These are phyloP conservation scores for Massarina eburnea DNA, from an alignment of 2,329 filamentous ascomycete genomes.

Conservation along the genomic window DNA sequence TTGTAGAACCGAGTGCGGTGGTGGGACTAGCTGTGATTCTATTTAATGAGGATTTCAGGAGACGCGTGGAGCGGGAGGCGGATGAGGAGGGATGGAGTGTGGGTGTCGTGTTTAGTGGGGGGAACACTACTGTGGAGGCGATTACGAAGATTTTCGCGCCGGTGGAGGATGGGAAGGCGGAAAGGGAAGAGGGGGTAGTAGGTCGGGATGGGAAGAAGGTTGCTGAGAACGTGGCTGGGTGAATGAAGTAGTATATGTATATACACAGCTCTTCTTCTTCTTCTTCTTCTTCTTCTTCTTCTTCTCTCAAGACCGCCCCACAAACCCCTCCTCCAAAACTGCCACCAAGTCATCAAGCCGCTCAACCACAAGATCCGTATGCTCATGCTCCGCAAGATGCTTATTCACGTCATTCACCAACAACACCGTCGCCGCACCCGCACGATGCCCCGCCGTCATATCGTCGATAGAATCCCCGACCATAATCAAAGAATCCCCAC, in stretches of 20 bases:
- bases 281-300: neutral
- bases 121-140: constrained; percentile 65
- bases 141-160: constrained; percentile 57
- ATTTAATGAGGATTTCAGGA: constrained; percentile 78
- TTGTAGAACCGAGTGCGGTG: constrained; percentile 84
- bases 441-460: constrained; percentile 80
- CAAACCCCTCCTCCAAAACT: constrained; percentile 75
- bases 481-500: constrained; percentile 53
- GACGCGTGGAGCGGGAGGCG: constrained; percentile 67
- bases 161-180: constrained; percentile 26
- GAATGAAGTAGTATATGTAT: constrained; percentile 3
- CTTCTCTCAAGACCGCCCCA: constrained; percentile 46
- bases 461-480: constrained; percentile 77
- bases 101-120: constrained; percentile 63
- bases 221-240: constrained; percentile 52
- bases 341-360: constrained; percentile 73
- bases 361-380: constrained; percentile 74
- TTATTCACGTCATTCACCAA: constrained; percentile 80
- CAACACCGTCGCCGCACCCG: constrained; percentile 88
- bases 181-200: constrained; percentile 45
- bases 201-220: constrained; percentile 44
- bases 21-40: constrained; percentile 82
- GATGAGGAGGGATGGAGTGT: constrained; percentile 75
- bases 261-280: neutral
- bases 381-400: constrained; percentile 67